Base-by-base conservation (phyloP, 2,329 filamentous ascomycete species). In the Botrytis deweyae region DNA sequence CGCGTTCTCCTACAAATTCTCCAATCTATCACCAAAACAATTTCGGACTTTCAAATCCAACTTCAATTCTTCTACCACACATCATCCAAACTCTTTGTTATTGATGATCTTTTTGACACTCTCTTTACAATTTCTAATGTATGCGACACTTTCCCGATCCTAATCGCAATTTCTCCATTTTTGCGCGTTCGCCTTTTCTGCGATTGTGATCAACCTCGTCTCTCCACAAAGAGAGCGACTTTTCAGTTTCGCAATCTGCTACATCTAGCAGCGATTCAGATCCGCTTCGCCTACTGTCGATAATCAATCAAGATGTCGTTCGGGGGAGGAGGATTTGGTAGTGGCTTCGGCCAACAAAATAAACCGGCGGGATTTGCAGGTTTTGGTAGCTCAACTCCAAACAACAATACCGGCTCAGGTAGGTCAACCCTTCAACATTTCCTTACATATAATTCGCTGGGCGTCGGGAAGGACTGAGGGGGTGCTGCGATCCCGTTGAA, bases 331-430 rank as follows among this genome's bases (percentile, higher is more conserved):
- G 72, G 40, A 68, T 72, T 72, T 72, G 70, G 70, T 61, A 83
- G 84, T 79, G 87, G 88, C 84, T 91, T 91, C 83, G 88, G 88
- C 83, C 86, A 87, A 80, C 87, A 86, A 76, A 89, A 87, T 80
- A 83, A 83, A 82, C 85, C 80, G 77, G 82, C 79, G 78, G 84
- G 83, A 36, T 92, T 92, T 82, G 88, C 88, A 78, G 89, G 88
- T 63, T 91, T 82, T 79, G 84, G 82, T 74, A 75, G 73, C 72
- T 76, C 77, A 44, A 74, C 73, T 66, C 38, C 44, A 58, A 71
- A 58, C 64, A 71, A 63, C 62, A 49, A 49, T 49, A 79, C 79
- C 38, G 81, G 78, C 77, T 80, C 79, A 80, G 83, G 81, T 82
- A 81, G 75, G 81, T 80, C 72, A 74, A 73, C 72, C 74, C 72